Conservation (phyloP, 257 asterid species). For the Nicotiana tomentosiformis region DNA sequence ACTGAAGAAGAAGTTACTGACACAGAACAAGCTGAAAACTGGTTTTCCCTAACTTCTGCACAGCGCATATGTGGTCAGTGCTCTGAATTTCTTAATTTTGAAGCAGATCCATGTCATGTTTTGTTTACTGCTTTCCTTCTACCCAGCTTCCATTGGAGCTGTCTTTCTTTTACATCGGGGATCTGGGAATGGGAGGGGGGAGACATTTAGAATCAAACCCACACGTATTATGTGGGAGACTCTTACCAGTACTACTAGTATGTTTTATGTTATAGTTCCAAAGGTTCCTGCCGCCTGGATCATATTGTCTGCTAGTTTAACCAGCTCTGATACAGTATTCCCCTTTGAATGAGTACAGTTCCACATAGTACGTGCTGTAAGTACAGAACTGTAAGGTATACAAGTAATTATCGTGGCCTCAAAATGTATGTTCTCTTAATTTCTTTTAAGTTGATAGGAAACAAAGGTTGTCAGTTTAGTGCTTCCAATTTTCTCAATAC, state of each 20-base stretch:
- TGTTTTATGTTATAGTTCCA: background rate
- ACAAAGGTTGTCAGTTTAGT: background rate
- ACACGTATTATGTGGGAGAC: background rate
- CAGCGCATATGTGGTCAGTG: slow-evolving; percentile 93
- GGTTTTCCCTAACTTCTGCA: slow-evolving; percentile 97
- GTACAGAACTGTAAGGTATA: background rate
- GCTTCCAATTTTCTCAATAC: background rate
- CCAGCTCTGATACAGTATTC: background rate
- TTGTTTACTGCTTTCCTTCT: slow-evolving; percentile 7
- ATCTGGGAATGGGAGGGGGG: background rate
- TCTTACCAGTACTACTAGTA: background rate
- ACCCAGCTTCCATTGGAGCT: slow-evolving; percentile 3
- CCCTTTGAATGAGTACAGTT: slow-evolving; percentile 1
- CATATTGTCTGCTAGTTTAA: background rate
- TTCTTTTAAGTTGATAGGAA: background rate
- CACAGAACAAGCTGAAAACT: slow-evolving; percentile 98
- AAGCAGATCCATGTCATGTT: background rate
- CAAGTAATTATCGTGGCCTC: background rate
- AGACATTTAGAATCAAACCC: background rate
- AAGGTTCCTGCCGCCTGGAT: background rate
- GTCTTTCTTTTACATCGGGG: background rate
- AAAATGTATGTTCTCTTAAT: background rate
- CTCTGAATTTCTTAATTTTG: slow-evolving; percentile 5
- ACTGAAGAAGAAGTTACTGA: slow-evolving; percentile 98
- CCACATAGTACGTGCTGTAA: background rate